Evolutionary conservation across 2,329 filamentous ascomycete genomes (phyloP).

Genomic region (Periconia macrospinosa): DNA sequence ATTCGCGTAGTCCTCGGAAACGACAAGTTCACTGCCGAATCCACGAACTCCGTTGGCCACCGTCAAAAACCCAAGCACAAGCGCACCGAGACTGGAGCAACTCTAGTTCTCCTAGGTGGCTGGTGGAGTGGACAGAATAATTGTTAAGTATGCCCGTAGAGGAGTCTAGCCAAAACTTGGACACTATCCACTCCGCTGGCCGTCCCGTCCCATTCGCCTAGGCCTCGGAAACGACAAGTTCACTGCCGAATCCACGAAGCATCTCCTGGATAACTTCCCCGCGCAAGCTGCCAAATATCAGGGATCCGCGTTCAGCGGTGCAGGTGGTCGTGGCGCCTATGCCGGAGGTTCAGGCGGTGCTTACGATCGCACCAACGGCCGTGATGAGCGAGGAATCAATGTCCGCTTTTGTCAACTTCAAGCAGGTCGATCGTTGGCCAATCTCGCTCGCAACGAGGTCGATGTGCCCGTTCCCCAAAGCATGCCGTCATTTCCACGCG

Average conservation of each 20-base stretch:
- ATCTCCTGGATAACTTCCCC: constrained; percentile 88
- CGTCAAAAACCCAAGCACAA: too few species aligned
- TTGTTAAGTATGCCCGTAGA: too few species aligned
- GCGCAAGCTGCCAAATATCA: constrained; percentile 66
- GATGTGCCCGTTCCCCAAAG: constrained; percentile 65
- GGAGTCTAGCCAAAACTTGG: too few species aligned
- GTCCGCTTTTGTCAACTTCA: constrained; percentile 98
- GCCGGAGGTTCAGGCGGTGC: constrained; percentile 70
- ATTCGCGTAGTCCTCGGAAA: constrained; percentile 77
- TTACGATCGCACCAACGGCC: constrained; percentile 87
- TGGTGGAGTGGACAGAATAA: too few species aligned
- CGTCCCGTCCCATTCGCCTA: constrained; percentile 96
- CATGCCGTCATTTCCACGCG: constrained; percentile 57
- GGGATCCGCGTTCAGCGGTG: constrained; percentile 88
- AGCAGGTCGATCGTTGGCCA: constrained; percentile 99
- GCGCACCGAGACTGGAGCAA: too few species aligned
- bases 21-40: constrained; percentile 99
- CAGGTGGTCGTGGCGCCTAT: constrained; percentile 83
- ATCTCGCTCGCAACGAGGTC: constrained; percentile 79
- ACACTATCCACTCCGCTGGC: too few species aligned
- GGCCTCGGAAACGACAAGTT: constrained; percentile 99
- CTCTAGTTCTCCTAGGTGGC: too few species aligned
- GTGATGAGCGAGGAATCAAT: constrained; percentile 90
- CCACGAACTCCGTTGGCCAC: too few species aligned
- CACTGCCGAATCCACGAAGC: constrained; percentile 93